Evolutionary conservation across 371 early-diverging fungal species (phyloP).

Genomic region (Dinochytrium kinnereticum): DNA sequence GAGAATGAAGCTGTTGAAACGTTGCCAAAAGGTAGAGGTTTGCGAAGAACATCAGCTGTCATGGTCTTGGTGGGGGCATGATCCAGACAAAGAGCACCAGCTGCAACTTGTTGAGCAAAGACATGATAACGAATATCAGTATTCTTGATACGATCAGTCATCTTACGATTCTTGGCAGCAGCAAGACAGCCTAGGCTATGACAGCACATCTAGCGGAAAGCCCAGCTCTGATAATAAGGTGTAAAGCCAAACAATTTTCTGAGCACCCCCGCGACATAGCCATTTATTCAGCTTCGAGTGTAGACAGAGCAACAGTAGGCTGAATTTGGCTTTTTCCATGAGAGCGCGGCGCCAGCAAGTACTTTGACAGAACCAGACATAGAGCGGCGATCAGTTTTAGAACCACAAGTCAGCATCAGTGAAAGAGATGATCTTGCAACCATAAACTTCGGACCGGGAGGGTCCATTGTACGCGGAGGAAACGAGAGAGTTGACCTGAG

Average conservation of each 20-base stretch:
- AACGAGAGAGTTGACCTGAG: no score
- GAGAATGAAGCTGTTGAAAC: no score
- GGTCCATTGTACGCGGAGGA: no score
- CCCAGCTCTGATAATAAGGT: constrained; percentile 16
- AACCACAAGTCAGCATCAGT: constrained; percentile 31
- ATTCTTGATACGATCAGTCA: constrained; percentile 23
- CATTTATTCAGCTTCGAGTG: constrained; percentile 33
- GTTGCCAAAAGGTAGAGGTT: no score
- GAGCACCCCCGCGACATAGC: constrained; percentile 24
- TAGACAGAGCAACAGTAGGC: constrained; percentile 12
- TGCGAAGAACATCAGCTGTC: no score
- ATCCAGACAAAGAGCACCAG: no score
- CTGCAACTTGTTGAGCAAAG: no score
- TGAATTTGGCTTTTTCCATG: constrained; percentile 24
- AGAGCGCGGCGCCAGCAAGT: constrained; percentile 15
- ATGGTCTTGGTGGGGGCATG: no score
- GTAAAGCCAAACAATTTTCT: constrained; percentile 11
- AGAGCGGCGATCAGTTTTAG: constrained; percentile 20
- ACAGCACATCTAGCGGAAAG: background rate
- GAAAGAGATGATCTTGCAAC: no score
- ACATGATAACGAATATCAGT: constrained; percentile 28
- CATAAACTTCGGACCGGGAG: no score
- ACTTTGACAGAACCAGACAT: constrained; percentile 19
- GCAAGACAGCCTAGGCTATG: constrained; percentile 20
- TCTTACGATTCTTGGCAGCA: constrained; percentile 19